Evolutionary conservation across 1,284 basidiomycete genomes (phyloP).

Genomic region (Ustilago trichophora): DNA sequence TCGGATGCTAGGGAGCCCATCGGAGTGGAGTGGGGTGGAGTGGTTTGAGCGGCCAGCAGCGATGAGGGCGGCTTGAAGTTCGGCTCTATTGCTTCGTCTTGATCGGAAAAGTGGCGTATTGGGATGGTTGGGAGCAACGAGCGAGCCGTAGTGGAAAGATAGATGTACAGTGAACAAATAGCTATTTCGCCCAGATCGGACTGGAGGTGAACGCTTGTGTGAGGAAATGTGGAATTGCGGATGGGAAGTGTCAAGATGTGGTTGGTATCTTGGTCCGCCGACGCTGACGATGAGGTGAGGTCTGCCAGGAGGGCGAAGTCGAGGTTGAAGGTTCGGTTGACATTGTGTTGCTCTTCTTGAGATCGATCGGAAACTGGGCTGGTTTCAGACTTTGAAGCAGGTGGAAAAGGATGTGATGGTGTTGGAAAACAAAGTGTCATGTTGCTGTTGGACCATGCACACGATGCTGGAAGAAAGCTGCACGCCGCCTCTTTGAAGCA

Average conservation of each 20-base stretch:
- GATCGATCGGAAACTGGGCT: too few species aligned
- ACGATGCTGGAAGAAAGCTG: neutral
- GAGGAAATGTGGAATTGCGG: constrained; percentile 10
- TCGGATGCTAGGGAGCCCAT: constrained; percentile 21
- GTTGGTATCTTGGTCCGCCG: constrained; percentile 3
- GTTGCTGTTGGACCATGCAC: neutral
- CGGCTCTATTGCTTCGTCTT: constrained; percentile 10
- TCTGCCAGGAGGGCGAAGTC: neutral
- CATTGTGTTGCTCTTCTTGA: neutral
- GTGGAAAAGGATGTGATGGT: neutral
- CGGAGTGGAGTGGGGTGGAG: neutral
- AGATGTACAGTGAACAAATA: constrained; percentile 24
- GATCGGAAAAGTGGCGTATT: too few species aligned
- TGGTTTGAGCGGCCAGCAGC: constrained; percentile 10
- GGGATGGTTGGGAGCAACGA: neutral
- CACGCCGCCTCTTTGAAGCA: too few species aligned
- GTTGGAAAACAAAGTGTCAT: too few species aligned
- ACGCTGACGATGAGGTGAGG: neutral
- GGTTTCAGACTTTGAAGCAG: too few species aligned
- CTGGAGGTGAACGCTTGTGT: constrained; percentile 22
- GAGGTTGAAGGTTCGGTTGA: neutral
- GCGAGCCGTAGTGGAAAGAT: constrained; percentile 10
- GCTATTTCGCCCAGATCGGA: constrained; percentile 2
- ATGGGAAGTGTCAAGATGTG: constrained; percentile 34
- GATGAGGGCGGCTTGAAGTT: constrained; percentile 13